phyloP scores from a whole-genome alignment of 106 monocot species.

The Dendrobium chrysotoxum region DNA sequence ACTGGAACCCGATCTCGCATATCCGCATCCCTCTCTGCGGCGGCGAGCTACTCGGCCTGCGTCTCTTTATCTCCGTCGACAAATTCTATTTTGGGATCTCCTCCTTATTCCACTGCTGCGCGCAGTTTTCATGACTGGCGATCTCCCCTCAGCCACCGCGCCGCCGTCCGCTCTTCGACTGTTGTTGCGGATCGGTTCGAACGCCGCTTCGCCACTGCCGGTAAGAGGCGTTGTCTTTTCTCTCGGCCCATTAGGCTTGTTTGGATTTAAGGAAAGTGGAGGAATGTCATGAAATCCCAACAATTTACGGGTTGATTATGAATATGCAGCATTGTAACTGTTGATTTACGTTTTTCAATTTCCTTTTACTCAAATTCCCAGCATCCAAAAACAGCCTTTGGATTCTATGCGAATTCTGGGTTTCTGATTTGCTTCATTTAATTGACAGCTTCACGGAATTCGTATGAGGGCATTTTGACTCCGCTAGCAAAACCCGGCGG shows the following conservation, averaged over 20 bases:
- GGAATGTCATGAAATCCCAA: background rate
- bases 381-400: background rate
- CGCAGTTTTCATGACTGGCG: constrained; percentile 51
- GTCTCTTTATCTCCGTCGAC: background rate
- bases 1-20: constrained; percentile 24
- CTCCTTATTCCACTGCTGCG: background rate
- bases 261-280: background rate
- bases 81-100: constrained; percentile 3
- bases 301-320: background rate
- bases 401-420: background rate
- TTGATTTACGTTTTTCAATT: background rate
- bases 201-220: constrained; percentile 55
- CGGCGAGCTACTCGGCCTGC: constrained; percentile 6
- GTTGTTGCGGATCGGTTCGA: constrained; percentile 53
- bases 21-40: constrained; percentile 17
- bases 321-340: no score
- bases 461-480: constrained; percentile 53
- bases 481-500: constrained; percentile 63
- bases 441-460: constrained; percentile 36
- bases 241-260: background rate
- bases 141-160: constrained; percentile 65
- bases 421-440: background rate
- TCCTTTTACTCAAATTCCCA: background rate
- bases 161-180: constrained; percentile 48
- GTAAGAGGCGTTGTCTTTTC: constrained; percentile 6